These are phyloP conservation scores for Dactylellina leptospora DNA, from an alignment of 2,329 filamentous ascomycete species.

Conservation along the genomic window DNA sequence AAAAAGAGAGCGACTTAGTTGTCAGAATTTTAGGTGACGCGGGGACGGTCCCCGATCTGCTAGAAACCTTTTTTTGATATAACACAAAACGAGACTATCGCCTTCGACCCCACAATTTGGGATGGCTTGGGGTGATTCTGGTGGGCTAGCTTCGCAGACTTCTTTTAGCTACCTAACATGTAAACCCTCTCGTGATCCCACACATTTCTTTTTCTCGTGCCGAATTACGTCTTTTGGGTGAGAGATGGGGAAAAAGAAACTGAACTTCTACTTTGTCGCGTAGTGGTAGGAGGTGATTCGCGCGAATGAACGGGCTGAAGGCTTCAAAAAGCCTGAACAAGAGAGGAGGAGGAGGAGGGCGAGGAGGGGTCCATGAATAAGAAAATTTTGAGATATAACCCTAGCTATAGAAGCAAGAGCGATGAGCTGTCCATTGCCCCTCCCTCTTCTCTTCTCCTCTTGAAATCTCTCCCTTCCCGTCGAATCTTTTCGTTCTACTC, in stretches of 20 bases:
- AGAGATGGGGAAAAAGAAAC: slow-evolving; percentile 15
- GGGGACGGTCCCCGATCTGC: slow-evolving; percentile 14
- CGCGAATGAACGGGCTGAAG: slow-evolving; percentile 44
- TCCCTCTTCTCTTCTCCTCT: slow-evolving; percentile 19
- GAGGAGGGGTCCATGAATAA: slow-evolving; percentile 36
- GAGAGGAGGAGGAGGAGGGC: too few relatives aligned
- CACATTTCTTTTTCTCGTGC: slow-evolving; percentile 42
- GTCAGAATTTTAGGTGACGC: slow-evolving; percentile 32
- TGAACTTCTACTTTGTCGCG: slow-evolving; percentile 27
- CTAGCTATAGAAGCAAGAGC: slow-evolving; percentile 12
- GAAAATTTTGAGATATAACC: slow-evolving; percentile 41
- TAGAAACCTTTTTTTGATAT: not conserved
- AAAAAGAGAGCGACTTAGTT: not conserved
- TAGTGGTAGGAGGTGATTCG: slow-evolving; percentile 47
- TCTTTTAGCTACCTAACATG: slow-evolving; percentile 43
- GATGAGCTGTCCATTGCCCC: slow-evolving; percentile 47
- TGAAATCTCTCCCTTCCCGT: slow-evolving; percentile 11
- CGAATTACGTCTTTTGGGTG: slow-evolving; percentile 36
- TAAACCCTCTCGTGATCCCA: slow-evolving; percentile 49
- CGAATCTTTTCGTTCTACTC: not conserved
- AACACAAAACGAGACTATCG: slow-evolving; percentile 1
- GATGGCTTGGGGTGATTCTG: not conserved
- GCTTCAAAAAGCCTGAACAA: too few relatives aligned
- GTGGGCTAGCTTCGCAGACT: slow-evolving; percentile 17
- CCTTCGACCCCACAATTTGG: slow-evolving; percentile 42